phyloP scores from a whole-genome alignment of 441 rosid species.

The Croton laevigatus region DNA sequence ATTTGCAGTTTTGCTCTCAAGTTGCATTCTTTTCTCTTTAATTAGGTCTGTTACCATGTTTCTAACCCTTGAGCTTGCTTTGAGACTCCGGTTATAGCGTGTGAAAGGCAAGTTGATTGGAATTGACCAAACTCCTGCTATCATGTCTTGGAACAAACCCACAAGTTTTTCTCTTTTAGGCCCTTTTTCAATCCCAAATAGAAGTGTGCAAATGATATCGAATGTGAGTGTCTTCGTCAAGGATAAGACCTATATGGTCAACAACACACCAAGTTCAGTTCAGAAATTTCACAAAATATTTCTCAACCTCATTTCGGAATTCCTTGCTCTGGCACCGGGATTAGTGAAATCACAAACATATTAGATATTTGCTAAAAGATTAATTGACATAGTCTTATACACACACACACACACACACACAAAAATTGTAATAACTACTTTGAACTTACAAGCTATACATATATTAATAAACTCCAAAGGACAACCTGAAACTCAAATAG shows the following conservation, averaged over 20 bases:
- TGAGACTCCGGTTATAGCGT: slow-evolving; percentile 39
- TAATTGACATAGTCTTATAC: too few relatives aligned
- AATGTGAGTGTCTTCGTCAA: slow-evolving; percentile 39
- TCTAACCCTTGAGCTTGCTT: slow-evolving; percentile 33
- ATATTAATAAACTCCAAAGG: too few relatives aligned
- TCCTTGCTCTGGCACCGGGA: too few relatives aligned
- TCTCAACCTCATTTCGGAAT: too few relatives aligned
- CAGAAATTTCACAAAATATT: too few relatives aligned
- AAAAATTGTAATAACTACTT: too few relatives aligned
- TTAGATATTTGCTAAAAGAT: too few relatives aligned
- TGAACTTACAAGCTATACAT: too few relatives aligned
- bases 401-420: too few relatives aligned
- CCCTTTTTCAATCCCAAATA: slow-evolving; percentile 42
- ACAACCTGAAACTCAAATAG: too few relatives aligned
- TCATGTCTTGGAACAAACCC: slow-evolving; percentile 32
- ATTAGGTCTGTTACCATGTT: slow-evolving; percentile 33
- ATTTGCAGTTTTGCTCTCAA: slow-evolving; percentile 27
- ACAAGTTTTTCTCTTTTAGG: slow-evolving; percentile 32
- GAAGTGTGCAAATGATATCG: slow-evolving; percentile 45
- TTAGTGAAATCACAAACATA: too few relatives aligned
- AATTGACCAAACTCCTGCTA: slow-evolving; percentile 50
- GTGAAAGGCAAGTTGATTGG: slow-evolving; percentile 55
- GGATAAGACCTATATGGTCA: slow-evolving; percentile 26
- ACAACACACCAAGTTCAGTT: neutral
- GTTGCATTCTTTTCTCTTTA: slow-evolving; percentile 30